These are phyloP conservation scores for Pichia inconspicua DNA, from an alignment of 1,139 yeast genomes.

Conservation along the genomic window DNA sequence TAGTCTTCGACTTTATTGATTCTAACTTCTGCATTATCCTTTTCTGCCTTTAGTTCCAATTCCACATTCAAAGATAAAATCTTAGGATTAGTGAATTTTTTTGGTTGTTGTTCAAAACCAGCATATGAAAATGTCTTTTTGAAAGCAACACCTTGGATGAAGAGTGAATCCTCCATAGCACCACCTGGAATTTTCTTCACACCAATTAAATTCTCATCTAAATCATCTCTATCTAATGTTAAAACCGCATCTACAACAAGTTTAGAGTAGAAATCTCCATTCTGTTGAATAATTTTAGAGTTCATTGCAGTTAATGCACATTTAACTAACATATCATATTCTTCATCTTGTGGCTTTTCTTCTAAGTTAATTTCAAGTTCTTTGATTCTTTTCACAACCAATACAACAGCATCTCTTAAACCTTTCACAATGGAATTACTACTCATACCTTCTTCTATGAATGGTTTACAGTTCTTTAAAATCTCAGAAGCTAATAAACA, in stretches of 20 bases:
- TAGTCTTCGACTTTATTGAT: conserved; percentile 90
- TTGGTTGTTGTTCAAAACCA: conserved; percentile 98
- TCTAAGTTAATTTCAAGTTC: conserved; percentile 71
- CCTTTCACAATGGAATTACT: conserved; percentile 86
- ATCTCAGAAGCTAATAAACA: conserved; percentile 92
- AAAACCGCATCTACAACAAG: conserved; percentile 96
- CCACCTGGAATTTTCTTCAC: conserved; percentile 96
- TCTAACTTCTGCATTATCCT: conserved; percentile 98
- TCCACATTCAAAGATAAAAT: conserved; percentile 84
- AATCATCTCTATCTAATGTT: conserved; percentile 72
- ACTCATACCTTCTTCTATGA: conserved; percentile 93
- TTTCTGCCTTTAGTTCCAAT: conserved; percentile 93
- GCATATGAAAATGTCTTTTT: conserved; percentile 96
- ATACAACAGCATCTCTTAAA: conserved; percentile 69
- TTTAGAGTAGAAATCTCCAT: conserved; percentile 81
- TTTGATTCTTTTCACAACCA: conserved; percentile 65
- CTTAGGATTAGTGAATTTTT: conserved; percentile 69
- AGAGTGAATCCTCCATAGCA: conserved; percentile 84
- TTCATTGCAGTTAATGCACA: conserved; percentile 98
- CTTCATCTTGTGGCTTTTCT: conserved; percentile 31
- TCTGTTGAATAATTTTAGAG: conserved; percentile 81
- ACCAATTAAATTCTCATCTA: conserved; percentile 88
- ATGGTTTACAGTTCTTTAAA: conserved; percentile 79
- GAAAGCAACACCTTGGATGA: conserved; percentile 92
- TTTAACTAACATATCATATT: conserved; percentile 57